Evolutionary conservation across 1,284 basidiomycete genomes (phyloP), one percentile per base, ranked within the genome.

Genomic region (Ceratobasidium theobromae): DNA sequence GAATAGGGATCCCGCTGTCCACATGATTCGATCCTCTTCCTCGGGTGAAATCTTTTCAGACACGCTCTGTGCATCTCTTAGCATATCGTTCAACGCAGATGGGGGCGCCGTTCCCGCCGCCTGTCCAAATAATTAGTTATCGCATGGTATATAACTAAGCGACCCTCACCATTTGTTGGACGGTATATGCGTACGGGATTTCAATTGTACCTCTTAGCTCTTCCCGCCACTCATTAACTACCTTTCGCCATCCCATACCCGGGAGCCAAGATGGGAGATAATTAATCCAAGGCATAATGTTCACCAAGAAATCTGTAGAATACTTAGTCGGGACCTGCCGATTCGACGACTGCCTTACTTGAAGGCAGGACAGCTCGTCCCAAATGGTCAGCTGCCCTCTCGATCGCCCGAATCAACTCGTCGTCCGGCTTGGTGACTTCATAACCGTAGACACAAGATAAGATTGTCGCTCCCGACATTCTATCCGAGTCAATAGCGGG

Each of bases 291-390:
- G 55, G 55, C 14, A 58, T 11, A 4, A 58, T 48, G 32, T 58
- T 58, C 2, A 58, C 55, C 27, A 58, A 11, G 41, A 58, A 58
- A 23, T 58, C 55, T 58, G 18, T 21, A 46, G 30, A 28, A 54
- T 18, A 23, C 9, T 16, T 5, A 11, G 18, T 21, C 16, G 9
- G n/a, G 35, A 21, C 18, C 6, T 5, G 43, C 43, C 18, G 18
- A 45, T 21, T 6, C 35, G 12, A 40, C 21, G 11, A 3, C 14
- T 16, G 18, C 11, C 54, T 46, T 33, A 57, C 54, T 46, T 16
- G 27, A 35, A 5, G 55, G 55, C 45, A 48, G 6, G 23, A 58
- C 11, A 12, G 55, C 55, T n/a, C 33, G 14, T 4, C 30, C 43
- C 6, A 58, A 25, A 33, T 58, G 55, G 4, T 25, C 28, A 16